A percentile compares a stretch with the other conserved stretches of the same genome.
phyloP scores from a whole-genome alignment of 202 grass and related monocot genomes.

The Bolboschoenoplectus hybrid region DNA sequence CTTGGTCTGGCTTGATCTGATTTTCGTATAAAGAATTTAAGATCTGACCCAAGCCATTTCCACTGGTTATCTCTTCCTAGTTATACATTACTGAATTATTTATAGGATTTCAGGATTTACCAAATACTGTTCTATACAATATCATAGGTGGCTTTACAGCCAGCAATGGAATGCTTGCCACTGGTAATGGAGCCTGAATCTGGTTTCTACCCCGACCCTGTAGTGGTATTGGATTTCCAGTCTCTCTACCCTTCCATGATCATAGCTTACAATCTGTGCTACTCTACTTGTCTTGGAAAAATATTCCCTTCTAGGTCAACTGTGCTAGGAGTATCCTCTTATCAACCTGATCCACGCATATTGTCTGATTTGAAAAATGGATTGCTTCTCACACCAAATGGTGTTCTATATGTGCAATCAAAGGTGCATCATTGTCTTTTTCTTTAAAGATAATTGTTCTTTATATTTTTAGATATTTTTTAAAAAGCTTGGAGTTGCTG shows the following conservation, averaged over 20 bases:
- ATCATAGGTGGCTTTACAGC: slow-evolving; percentile 88
- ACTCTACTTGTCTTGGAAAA: slow-evolving; percentile 95
- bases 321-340: slow-evolving; percentile 88
- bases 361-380: slow-evolving; percentile 66
- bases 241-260: slow-evolving; percentile 99
- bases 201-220: slow-evolving; percentile 89
- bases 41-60: not conserved
- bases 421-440: slow-evolving; percentile 55
- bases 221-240: slow-evolving; percentile 96
- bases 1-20: slow-evolving; percentile 15
- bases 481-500: not conserved
- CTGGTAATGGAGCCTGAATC: slow-evolving; percentile 99
- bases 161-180: slow-evolving; percentile 97
- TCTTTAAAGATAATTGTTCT: slow-evolving; percentile 25
- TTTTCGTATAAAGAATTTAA: not conserved
- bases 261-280: slow-evolving; percentile 98
- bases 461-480: slow-evolving; percentile 10
- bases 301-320: slow-evolving; percentile 82
- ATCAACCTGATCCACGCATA: slow-evolving; percentile 58
- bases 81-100: slow-evolving; percentile 10
- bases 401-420: slow-evolving; percentile 79
- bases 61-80: slow-evolving; percentile 21
- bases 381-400: slow-evolving; percentile 81
- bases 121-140: slow-evolving; percentile 17
- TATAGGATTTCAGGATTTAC: not conserved